A percentile compares a stretch with the other conserved stretches of the same genome.
Conservation (phyloP, 2,329 filamentous ascomycete genomes). For the Botryosphaeria dothidea region DNA sequence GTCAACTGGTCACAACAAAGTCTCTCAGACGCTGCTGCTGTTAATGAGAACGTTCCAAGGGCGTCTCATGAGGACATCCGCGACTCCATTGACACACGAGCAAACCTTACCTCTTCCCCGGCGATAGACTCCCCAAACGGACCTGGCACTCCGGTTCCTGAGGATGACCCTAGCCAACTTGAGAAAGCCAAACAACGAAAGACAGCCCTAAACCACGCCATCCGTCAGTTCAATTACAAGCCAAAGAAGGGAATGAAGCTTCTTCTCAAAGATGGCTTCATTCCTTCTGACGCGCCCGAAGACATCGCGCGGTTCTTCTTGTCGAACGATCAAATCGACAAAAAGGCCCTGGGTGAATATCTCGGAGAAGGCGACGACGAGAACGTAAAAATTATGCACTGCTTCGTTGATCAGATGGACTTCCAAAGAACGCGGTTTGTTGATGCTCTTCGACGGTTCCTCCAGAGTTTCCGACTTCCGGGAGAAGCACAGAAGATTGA, state of each 20-base stretch:
- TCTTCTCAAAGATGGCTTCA: constrained; percentile 82
- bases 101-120: constrained; percentile 24
- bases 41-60: constrained; percentile 43
- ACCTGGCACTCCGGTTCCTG: constrained; percentile 44
- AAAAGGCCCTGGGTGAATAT: constrained; percentile 89
- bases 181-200: constrained; percentile 94
- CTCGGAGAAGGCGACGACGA: constrained; percentile 90
- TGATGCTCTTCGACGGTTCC: constrained; percentile 83
- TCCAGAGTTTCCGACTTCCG: constrained; percentile 91
- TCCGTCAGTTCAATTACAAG: constrained; percentile 96
- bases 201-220: constrained; percentile 84
- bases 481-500: constrained; percentile 99
- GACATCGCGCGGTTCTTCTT: constrained; percentile 85
- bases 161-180: constrained; percentile 92
- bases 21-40: constrained; percentile 49
- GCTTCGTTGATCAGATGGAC: constrained; percentile 94
- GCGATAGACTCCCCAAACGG: constrained; percentile 10
- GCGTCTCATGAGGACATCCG: constrained; percentile 60
- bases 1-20: constrained; percentile 88
- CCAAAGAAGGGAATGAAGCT: constrained; percentile 90
- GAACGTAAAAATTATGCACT: constrained; percentile 97
- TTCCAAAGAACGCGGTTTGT: constrained; percentile 91
- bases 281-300: constrained; percentile 72
- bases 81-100: constrained; percentile 73
- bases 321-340: constrained; percentile 81